Base-by-base conservation (phyloP, 2,329 filamentous ascomycete genomes). In the Botryotinia convoluta region DNA sequence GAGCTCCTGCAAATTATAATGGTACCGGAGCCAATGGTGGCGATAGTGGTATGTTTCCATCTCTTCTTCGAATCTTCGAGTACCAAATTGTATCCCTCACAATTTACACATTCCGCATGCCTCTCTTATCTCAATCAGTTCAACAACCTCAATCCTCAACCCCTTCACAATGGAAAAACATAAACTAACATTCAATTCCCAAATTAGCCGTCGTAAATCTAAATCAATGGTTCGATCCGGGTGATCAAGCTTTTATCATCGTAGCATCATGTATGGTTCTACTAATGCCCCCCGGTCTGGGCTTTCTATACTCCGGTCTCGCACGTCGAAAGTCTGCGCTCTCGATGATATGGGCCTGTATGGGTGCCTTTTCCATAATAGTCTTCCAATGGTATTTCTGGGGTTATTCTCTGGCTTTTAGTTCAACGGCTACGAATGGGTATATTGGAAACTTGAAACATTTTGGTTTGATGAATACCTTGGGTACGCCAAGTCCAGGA, bases 371-470 rank as follows among this genome's bases (percentile, higher is more conserved):
- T 81, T 95, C 93, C 65, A 91, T 98, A 81, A 88, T 98, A 82
- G 92, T 93, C 73, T 98, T 99, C 86, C 96, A 99, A 85, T 99
- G 96, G 96, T 98, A 98, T 81, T 98, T 99, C 83, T 98, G 96
- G 95, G 96, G 96, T 54, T 99, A 97, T 84, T 97, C 95, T 22
- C 87, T 99, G 75, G 95, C 95, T 70, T 98, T 98, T 84, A 96
- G 93, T 80, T 87, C 88, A 61, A 90, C 90, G 22, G 93, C 91
- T 7, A 94, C 89, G 77, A 98, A 93, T 84, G 92, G 93, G 71
- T 98, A 93, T 85, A 98, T 99, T 81, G 96, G 96, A 72, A 90
- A 98, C 82, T 85, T 99, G 72, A 88, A 91, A 78, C 93, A 97
- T 83, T 97, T 98, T 79, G 96, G 94, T 75, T 87, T 99, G 79